phyloP scores from a whole-genome alignment of 805 yeast genomes.

The Candida jianshihensis region DNA sequence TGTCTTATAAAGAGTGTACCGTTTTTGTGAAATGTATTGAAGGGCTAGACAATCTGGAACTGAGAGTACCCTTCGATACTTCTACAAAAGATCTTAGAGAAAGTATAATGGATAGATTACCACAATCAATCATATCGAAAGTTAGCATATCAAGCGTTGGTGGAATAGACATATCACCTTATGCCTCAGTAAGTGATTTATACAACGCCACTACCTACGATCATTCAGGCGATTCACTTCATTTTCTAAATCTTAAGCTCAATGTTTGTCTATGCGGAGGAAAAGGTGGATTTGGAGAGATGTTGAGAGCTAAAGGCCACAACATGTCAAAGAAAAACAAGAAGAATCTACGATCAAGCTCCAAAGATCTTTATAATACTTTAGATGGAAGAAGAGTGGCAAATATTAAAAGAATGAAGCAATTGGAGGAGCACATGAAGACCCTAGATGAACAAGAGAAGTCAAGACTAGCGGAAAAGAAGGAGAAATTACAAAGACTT shows the following conservation, averaged over 20 bases:
- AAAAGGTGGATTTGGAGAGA: conserved; percentile 45
- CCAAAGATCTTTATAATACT: conserved; percentile 30
- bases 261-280: conserved; percentile 38
- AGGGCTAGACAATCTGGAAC: conserved; percentile 11
- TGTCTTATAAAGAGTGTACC: conserved; percentile 1
- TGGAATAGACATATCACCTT: conserved; percentile 8
- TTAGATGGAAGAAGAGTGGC: conserved; percentile 35
- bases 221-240: background rate
- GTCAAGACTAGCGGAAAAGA: conserved; percentile 25
- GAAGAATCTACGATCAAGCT: conserved; percentile 16
- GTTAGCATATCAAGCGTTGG: conserved; percentile 8
- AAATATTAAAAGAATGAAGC: conserved; percentile 29
- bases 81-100: background rate
- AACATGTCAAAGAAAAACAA: conserved; percentile 26
- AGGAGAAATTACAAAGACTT: conserved; percentile 29
- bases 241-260: conserved; percentile 24
- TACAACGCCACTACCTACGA: background rate
- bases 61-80: conserved; percentile 3
- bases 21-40: conserved; percentile 13
- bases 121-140: conserved; percentile 2
- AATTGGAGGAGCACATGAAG: conserved; percentile 24
- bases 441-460: conserved; percentile 13
- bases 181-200: conserved; percentile 6
- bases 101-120: conserved; percentile 6
- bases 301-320: conserved; percentile 34